Evolutionary conservation across 495 filamentous ascomycete genomes (phyloP).

Genomic region (Penicillium ochrochloron): DNA sequence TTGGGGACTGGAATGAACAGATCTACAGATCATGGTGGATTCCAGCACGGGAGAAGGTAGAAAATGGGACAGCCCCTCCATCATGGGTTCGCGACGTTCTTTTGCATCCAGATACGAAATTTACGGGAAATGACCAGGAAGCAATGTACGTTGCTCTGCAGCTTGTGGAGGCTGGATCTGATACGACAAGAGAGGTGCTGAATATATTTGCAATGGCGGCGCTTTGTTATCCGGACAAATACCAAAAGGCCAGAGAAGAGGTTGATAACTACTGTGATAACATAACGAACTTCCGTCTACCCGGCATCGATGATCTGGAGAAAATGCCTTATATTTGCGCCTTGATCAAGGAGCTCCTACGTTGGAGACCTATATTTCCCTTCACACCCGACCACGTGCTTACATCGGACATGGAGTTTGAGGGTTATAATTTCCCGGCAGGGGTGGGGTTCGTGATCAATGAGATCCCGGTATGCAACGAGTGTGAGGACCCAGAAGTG

Average conservation of each 20-base stretch:
- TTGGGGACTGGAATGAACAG: conserved; percentile 33
- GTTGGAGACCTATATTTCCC: conserved; percentile 42
- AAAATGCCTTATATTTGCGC: conserved; percentile 38
- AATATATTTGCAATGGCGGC: conserved; percentile 45
- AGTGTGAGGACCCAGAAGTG: conserved; percentile 31
- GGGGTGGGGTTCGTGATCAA: conserved; percentile 48
- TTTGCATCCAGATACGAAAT: conserved; percentile 40
- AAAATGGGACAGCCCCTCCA: conserved; percentile 30
- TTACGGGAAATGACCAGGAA: conserved; percentile 43
- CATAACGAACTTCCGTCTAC: conserved; percentile 34
- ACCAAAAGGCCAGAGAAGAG: conserved; percentile 36
- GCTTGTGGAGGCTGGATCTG: conserved; percentile 50
- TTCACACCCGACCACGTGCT: conserved; percentile 36
- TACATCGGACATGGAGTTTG: conserved; percentile 55
- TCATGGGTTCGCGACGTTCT: conserved; percentile 41
- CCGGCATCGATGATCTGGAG: conserved; percentile 32
- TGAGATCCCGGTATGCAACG: conserved; percentile 34
- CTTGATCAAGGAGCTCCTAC: conserved; percentile 39
- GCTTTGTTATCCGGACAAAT: conserved; percentile 34
- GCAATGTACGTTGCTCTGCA: conserved; percentile 50
- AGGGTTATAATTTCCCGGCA: conserved; percentile 53
- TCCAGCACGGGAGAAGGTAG: conserved; percentile 30
- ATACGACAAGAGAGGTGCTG: conserved; percentile 47
- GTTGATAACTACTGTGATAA: conserved; percentile 45
- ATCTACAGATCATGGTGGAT: conserved; percentile 45